Base-by-base conservation (phyloP, 176 grass and related monocot species). In the Zizania latifolia region DNA sequence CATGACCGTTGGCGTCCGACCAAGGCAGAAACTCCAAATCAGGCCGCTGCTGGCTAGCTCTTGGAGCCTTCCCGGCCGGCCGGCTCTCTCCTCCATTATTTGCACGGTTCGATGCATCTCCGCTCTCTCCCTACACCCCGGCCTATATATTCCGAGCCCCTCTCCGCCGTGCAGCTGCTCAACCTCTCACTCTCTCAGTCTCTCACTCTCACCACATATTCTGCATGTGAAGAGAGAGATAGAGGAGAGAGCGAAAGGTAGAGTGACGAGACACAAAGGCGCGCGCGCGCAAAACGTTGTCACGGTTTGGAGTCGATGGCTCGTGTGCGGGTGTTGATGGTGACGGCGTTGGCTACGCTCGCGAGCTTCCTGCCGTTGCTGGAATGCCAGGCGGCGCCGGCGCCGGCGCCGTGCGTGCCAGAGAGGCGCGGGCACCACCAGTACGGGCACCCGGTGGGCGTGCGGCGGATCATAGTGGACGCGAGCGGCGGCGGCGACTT, bases 401-500 rank as follows among this genome's bases (percentile, higher is more conserved):
- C 16, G 44, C 21, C 30, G 72, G 4, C 46, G 27, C n/a, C 39
- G 51, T 83, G 79, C 60, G 27, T 61, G 41, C 50, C 43, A 68
- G 7, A 10, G n/a, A 83, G 29, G 34, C 74, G 30, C 58, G 64
- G 78, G 27, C 69, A 78, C 24, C 87, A 83, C 78, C 45, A 10
- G 45, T 90, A 86, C 79, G 73, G 70, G 75, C 75, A 80, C 16
- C 86, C 95, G 37, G 90, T 73, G 15, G 89, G 86, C 55, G 59
- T 79, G 66, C 79, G 86, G 68, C 83, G 33, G 64, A 54, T 98
- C 36, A 66, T 86, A 19, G 95, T 98, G 17, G 95, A 94, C 80
- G 95, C 95, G 71, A 50, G 45, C 32, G 95, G 91, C 78, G 88
- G 76, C 23, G 95, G 91, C 26, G 84, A 98, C 82, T 98, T 94